Percentiles rank a stretch among this genome's conserved stretches.
Evolutionary conservation across 2,329 filamentous ascomycete species (phyloP).

Genomic region (Eutypa lata): DNA sequence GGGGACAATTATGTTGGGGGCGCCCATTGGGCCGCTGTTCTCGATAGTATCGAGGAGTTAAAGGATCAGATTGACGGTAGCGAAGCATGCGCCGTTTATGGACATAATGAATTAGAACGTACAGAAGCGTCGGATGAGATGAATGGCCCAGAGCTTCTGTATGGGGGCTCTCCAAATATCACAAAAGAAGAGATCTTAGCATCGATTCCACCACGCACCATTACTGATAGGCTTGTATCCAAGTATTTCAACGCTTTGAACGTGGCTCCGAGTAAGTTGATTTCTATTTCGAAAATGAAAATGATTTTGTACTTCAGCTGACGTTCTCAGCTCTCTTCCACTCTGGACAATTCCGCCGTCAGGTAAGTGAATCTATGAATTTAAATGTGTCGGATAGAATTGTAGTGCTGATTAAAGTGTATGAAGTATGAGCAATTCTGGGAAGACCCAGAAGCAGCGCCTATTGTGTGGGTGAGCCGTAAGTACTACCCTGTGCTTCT

Average conservation of each 20-base stretch:
- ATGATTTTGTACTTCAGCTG: not conserved
- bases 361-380: conserved; percentile 14
- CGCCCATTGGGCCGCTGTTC: conserved; percentile 38
- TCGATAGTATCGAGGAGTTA: conserved; percentile 38
- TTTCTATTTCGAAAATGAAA: not conserved
- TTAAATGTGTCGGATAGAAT: not conserved
- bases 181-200: conserved; percentile 30
- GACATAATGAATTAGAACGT: conserved; percentile 13
- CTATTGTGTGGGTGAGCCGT: conserved; percentile 41
- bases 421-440: conserved; percentile 43
- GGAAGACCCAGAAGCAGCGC: conserved; percentile 31
- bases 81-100: conserved; percentile 18
- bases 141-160: conserved; percentile 27
- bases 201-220: conserved; percentile 28
- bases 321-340: conserved; percentile 22
- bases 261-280: conserved; percentile 18
- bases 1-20: conserved; percentile 32
- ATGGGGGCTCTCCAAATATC: conserved; percentile 22
- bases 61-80: conserved; percentile 23
- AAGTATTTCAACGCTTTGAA: conserved; percentile 35
- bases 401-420: not conserved
- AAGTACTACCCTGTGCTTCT: too few species aligned
- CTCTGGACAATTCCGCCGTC: conserved; percentile 24
- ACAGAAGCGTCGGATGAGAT: conserved; percentile 1
- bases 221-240: conserved; percentile 34